phyloP scores from a whole-genome alignment of 768 basidiomycete genomes.

The Neoboletus magnificus region DNA sequence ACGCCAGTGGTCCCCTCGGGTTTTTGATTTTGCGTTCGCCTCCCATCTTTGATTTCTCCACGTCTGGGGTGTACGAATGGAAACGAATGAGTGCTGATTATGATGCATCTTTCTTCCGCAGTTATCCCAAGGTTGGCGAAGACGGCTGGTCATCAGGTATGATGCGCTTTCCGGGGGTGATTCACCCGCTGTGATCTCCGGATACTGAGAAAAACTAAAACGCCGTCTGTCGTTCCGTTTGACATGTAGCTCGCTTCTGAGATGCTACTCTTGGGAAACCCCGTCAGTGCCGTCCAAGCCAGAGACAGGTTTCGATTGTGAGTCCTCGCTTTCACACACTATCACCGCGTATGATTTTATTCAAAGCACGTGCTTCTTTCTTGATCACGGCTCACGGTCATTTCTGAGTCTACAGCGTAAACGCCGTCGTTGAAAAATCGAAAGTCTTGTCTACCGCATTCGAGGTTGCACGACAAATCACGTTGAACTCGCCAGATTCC shows the following conservation, averaged over 20 bases:
- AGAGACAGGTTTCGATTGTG: conserved; percentile 72
- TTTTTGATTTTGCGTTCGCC: neutral
- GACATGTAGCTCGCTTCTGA: conserved; percentile 64
- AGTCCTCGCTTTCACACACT: conserved; percentile 31
- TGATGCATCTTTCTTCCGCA: conserved; percentile 22
- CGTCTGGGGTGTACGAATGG: conserved; percentile 1
- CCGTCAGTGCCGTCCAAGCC: conserved; percentile 66
- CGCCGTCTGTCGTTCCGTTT: neutral
- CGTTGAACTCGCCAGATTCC: conserved; percentile 70
- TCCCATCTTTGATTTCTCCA: neutral
- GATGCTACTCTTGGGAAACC: conserved; percentile 68
- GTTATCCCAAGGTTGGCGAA: conserved; percentile 67
- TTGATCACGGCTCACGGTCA: conserved; percentile 14
- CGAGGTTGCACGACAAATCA: conserved; percentile 55
- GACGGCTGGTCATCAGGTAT: conserved; percentile 73
- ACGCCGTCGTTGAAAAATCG: conserved; percentile 55
- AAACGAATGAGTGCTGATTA: conserved; percentile 12
- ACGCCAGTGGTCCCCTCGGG: neutral
- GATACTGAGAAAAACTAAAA: conserved; percentile 13
- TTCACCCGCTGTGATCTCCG: conserved; percentile 7
- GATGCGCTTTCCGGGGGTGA: conserved; percentile 1
- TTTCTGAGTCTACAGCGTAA: conserved; percentile 49
- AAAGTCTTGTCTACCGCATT: conserved; percentile 60
- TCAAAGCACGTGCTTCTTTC: conserved; percentile 3
- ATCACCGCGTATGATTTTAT: conserved; percentile 10